These are phyloP conservation scores for Ceratocystis huliohia DNA, from an alignment of 2,329 filamentous ascomycete genomes.

Conservation along the genomic window DNA sequence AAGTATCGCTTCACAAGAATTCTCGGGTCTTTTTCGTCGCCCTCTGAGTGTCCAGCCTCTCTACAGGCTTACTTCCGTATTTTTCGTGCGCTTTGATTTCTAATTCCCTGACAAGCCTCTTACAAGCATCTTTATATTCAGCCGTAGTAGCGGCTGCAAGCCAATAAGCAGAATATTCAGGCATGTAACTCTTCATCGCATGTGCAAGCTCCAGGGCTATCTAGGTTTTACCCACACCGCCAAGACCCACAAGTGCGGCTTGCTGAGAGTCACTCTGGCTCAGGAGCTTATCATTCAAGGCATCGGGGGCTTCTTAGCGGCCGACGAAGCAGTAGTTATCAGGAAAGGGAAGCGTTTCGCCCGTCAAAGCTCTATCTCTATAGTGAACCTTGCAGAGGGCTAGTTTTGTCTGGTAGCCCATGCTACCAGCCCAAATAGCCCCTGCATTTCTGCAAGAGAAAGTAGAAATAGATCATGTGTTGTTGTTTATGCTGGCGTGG, in stretches of 20 bases:
- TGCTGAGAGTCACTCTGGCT: not conserved
- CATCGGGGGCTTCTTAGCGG: not conserved
- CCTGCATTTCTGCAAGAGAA: too few species aligned
- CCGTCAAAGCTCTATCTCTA: too few species aligned
- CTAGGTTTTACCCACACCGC: not conserved
- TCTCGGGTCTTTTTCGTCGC: slow-evolving; percentile 6
- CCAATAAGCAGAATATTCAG: not conserved
- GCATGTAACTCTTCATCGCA: not conserved
- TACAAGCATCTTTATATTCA: not conserved
- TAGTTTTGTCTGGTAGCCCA: too few species aligned
- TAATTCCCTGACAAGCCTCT: not conserved
- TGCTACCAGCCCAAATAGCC: too few species aligned
- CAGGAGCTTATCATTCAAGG: not conserved
- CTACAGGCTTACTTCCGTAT: too few species aligned
- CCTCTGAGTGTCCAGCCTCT: not conserved
- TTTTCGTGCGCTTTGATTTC: not conserved
- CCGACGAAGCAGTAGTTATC: not conserved
- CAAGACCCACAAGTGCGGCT: not conserved
- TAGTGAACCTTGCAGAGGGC: too few species aligned
- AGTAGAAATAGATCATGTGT: too few species aligned
- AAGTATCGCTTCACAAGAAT: slow-evolving; percentile 20
- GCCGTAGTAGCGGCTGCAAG: not conserved
- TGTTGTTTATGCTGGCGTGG: too few species aligned
- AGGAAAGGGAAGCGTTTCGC: not conserved
- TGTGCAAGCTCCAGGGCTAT: not conserved